Base-by-base conservation (phyloP, 2,329 filamentous ascomycete species). In the Septoria linicola region DNA sequence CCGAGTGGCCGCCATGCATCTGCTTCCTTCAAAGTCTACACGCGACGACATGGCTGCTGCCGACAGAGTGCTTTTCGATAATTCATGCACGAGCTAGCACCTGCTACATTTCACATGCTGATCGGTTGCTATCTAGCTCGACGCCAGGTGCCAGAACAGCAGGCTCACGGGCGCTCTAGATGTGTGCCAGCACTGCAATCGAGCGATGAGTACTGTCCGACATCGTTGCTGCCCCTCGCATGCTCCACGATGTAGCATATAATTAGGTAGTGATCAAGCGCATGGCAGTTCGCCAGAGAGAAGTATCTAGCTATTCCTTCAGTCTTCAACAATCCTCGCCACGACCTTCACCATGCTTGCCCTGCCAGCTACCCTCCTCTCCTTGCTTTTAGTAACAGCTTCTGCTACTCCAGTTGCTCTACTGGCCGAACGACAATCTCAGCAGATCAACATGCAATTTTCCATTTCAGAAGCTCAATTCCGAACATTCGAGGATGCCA, bases 381-480 rank as follows among this genome's bases (percentile, higher is more conserved):
- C 34, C 21, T 2, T 46, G 8, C 41, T 51, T 17, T 23, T 51
- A 4, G 11, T 17, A 16, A 51, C 23, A 46, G 35, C 43, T 19
- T 46, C 42, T 20, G 49, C 41, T 2, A 46, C 20, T 20, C 49
- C 49, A 3, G 27, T 51, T 8, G 46, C 37, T 30, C 30, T 41
- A 2, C 42, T 54, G 20, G 39, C 40, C 11, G 23, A 45, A 14
- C 35, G 52, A 17, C 47, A 51, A 39, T 30, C 41, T 4, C 52
- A 51, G 13, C 41, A 47, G 20, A 39, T 54, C 31, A 48, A 51
- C 32, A 37, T 54, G 10, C 35, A 42, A 16, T 46, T 51, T 37
- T 45, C 43, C 11, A 37, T 51, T 10, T 51, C 52, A 6, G 47
- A 50, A 32, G 35, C 48, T 17, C 48, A 54, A 31, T 51, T 54